Percentiles rank a stretch among this genome's conserved stretches.
Evolutionary conservation across 2,329 filamentous ascomycete genomes (phyloP).

Genomic region (Colletotrichum sp.): DNA sequence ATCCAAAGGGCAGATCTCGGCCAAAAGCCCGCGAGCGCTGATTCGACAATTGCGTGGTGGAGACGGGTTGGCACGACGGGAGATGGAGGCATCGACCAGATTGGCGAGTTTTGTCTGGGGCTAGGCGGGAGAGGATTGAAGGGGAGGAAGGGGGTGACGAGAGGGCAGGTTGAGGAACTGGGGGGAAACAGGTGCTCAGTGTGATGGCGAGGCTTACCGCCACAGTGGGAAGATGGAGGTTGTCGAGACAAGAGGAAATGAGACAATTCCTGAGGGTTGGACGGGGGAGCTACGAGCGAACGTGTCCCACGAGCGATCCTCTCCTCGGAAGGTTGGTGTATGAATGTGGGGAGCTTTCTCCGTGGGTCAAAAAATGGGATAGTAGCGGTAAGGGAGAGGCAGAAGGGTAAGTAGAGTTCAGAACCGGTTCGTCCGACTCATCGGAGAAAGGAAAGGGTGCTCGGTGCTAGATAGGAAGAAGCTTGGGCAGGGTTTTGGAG

Average conservation of each 20-base stretch:
- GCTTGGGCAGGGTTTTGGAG: neutral
- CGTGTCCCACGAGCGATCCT: conserved; percentile 59
- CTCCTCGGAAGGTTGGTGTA: conserved; percentile 25
- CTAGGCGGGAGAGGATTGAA: conserved; percentile 18
- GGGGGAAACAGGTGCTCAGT: neutral
- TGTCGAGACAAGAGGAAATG: conserved; percentile 48
- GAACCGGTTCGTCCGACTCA: conserved; percentile 24
- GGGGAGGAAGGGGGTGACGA: conserved; percentile 27
- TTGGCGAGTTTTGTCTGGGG: neutral
- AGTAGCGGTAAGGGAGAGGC: conserved; percentile 47
- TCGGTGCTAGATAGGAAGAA: conserved; percentile 7
- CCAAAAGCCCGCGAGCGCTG: neutral
- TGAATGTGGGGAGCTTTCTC: conserved; percentile 43
- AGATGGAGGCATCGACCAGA: conserved; percentile 23
- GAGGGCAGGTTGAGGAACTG: conserved; percentile 17
- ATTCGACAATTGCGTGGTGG: conserved; percentile 24
- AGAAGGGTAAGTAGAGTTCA: conserved; percentile 26
- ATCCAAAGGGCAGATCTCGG: conserved; percentile 8
- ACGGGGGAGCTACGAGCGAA: conserved; percentile 67
- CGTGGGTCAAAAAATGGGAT: conserved; percentile 25
- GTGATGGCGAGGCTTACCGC: conserved; percentile 52
- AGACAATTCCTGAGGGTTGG: conserved; percentile 51
- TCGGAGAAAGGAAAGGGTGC: conserved; percentile 12
- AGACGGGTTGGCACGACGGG: conserved; percentile 25
- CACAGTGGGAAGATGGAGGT: conserved; percentile 39